phyloP scores from a whole-genome alignment of 352 stramenopile genomes.

The Aphanomyces stellatus region DNA sequence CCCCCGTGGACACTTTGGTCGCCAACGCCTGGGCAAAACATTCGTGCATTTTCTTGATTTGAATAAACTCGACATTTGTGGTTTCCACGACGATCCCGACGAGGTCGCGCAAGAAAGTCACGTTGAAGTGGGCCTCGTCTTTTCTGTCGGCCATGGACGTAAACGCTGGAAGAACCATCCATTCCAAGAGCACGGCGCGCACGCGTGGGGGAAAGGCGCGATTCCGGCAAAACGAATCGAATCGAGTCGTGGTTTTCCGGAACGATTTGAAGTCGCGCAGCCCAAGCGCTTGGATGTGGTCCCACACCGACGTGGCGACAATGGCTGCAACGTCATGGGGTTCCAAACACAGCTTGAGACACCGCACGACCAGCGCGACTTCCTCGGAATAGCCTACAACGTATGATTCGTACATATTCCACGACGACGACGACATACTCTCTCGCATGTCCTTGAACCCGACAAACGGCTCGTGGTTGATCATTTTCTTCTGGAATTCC shows the following conservation, averaged over 20 bases:
- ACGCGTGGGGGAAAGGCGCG: neutral
- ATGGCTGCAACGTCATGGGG: neutral
- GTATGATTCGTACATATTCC: neutral
- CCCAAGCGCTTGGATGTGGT: neutral
- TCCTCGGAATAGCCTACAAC: neutral
- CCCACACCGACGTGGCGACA: neutral
- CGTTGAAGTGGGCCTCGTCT: neutral
- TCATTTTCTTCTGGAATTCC: neutral
- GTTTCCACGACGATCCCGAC: neutral
- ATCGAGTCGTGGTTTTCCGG: neutral
- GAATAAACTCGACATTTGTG: neutral
- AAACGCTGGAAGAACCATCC: neutral
- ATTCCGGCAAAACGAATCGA: neutral
- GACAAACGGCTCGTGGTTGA: neutral
- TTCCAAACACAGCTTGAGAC: neutral
- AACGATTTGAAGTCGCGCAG: neutral
- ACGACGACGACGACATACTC: neutral
- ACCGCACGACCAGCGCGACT: neutral
- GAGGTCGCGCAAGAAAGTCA: neutral
- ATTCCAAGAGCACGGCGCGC: neutral
- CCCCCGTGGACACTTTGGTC: neutral
- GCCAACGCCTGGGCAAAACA: neutral
- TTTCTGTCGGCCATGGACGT: neutral
- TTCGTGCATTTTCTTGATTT: neutral
- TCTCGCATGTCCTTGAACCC: conserved; percentile 9